Base-by-base conservation (phyloP, 495 filamentous ascomycete genomes). In the Penicillium salamii region DNA sequence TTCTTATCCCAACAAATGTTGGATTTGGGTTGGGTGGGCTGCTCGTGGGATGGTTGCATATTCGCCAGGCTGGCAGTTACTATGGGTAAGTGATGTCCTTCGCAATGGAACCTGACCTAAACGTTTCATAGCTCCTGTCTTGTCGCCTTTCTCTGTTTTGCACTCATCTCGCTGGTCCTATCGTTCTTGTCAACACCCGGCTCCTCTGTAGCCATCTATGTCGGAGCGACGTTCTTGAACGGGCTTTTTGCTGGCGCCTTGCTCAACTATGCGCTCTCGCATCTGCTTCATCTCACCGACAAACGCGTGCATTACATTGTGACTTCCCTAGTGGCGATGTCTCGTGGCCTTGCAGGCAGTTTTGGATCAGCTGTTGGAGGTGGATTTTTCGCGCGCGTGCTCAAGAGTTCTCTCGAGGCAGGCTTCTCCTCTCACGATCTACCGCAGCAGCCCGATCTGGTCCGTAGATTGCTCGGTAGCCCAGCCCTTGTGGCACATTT, bases 301-400 rank as follows among this genome's bases (percentile, higher is more conserved):
- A 73, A 76, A 0, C 67, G 76, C 4, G 75, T 78, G 11, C 86
- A 91, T 57, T 89, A 84, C 53, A 81, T 91, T 50, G 82, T 84
- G 15, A 87, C 80, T 2, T 79, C 85, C 2, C 63, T 92, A 20
- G 53, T 91, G 0, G 78, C 84, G 6, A 91, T 86, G 4, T 88
- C 88, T 55, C 72, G 88, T 0, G 86, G 86, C 7, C 86, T 90
- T 49, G 86, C 87, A 1, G 87, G 85, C 3, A 82, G 77, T 47
- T 91, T 90, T 52, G 88, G 88, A 1, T 84, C 83, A 12, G 83
- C 87, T 0, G 85, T 89, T 15, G 88, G 88, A 6, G 88, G 88
- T 1, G 88, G 88, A 0, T 72, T 89, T 24, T 92, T 91, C 59
- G 68, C 74, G 8, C 77, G 88, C 3, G 69, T 79, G 6, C 59